phyloP scores from a whole-genome alignment of 2,329 filamentous ascomycete species.

The Penicillium sp. region DNA sequence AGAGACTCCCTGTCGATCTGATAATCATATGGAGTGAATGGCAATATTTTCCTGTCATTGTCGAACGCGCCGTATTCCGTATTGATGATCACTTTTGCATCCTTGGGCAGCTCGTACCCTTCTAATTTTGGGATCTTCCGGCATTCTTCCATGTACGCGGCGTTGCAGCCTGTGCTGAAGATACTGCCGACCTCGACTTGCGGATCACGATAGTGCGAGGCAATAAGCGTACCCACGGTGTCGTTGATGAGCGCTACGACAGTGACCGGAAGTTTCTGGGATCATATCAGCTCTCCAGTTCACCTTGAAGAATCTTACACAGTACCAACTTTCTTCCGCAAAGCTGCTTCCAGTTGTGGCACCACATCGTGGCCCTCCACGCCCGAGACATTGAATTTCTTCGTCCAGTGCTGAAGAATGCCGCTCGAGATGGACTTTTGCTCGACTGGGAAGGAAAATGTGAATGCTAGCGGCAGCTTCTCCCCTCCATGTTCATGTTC shows the following conservation, averaged over 20 bases:
- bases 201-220: slow-evolving; percentile 81
- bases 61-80: slow-evolving; percentile 93
- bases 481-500: slow-evolving; percentile 56
- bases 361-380: slow-evolving; percentile 83
- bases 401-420: slow-evolving; percentile 83
- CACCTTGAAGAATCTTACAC: neutral
- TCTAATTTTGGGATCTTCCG: slow-evolving; percentile 80
- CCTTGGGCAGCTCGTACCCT: slow-evolving; percentile 68
- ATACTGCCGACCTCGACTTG: slow-evolving; percentile 88
- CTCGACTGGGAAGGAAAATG: slow-evolving; percentile 82
- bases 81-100: slow-evolving; percentile 81
- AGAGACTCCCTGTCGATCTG: slow-evolving; percentile 80
- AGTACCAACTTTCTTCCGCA: slow-evolving; percentile 53
- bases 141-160: slow-evolving; percentile 86
- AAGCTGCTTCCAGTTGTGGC: slow-evolving; percentile 69
- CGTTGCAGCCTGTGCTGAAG: slow-evolving; percentile 92
- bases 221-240: slow-evolving; percentile 87
- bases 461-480: slow-evolving; percentile 69
- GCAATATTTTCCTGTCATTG: slow-evolving; percentile 74
- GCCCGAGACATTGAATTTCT: slow-evolving; percentile 81
- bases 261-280: slow-evolving; percentile 72
- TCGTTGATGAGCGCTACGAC: slow-evolving; percentile 86
- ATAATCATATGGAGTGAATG: slow-evolving; percentile 52
- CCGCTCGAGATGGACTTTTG: slow-evolving; percentile 82
- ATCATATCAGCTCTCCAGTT: slow-evolving; percentile 3